These are phyloP conservation scores for Diddensiella santjacobensis DNA, from an alignment of 805 yeast genomes.

Conservation along the genomic window DNA sequence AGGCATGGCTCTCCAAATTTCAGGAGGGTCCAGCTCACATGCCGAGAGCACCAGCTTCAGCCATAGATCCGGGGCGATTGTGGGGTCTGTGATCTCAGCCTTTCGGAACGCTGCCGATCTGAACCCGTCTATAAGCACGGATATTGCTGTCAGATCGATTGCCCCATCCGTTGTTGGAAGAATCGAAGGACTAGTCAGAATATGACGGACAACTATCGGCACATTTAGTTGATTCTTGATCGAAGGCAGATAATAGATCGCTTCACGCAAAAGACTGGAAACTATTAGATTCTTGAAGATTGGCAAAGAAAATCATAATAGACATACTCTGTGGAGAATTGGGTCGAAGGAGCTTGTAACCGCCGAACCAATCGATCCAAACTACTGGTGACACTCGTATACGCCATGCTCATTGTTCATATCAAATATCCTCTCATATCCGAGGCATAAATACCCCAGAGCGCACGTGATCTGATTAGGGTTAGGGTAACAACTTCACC, in stretches of 20 bases:
- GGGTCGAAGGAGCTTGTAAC: slow-evolving; percentile 6
- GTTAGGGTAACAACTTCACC: no score
- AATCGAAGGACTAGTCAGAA: slow-evolving; percentile 21
- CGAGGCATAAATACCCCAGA: no score
- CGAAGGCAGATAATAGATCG: slow-evolving; percentile 22
- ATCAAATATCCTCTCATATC: no score
- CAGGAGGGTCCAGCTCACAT: slow-evolving; percentile 7
- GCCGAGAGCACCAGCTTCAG: slow-evolving; percentile 11
- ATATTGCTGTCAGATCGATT: slow-evolving; percentile 5
- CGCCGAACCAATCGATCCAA: slow-evolving; percentile 14
- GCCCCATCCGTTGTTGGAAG: slow-evolving; percentile 10
- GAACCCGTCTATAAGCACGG: slow-evolving; percentile 23
- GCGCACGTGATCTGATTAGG: no score
- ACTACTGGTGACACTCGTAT: slow-evolving; percentile 5
- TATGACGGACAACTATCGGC: slow-evolving; percentile 19
- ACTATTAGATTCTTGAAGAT: no score
- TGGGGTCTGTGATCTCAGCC: slow-evolving; percentile 24
- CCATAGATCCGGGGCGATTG: slow-evolving; percentile 23
- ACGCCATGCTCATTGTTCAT: no score
- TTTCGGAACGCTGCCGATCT: slow-evolving; percentile 24
- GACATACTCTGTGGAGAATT: slow-evolving; percentile 5
- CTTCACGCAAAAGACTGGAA: slow-evolving; percentile 9
- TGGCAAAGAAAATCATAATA: no score
- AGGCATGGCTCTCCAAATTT: slow-evolving; percentile 23
- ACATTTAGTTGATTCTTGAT: slow-evolving; percentile 26